phyloP scores from a whole-genome alignment of 495 filamentous ascomycete genomes.

The Xylaria palmicola region DNA sequence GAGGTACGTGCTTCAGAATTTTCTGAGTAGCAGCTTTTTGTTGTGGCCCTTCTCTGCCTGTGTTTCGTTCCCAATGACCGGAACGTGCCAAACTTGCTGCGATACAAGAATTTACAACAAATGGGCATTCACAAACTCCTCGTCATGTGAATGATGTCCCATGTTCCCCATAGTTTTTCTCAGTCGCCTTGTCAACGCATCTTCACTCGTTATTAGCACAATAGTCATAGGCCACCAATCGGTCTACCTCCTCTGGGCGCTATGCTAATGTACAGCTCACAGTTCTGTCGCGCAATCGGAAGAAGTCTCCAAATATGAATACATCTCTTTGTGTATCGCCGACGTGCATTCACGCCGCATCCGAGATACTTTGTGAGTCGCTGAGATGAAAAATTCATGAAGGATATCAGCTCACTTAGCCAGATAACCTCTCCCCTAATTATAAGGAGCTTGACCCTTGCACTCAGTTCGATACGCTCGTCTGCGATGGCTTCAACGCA shows the following conservation, averaged over 20 bases:
- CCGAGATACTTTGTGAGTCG: slow-evolving; percentile 58
- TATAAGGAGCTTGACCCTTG: slow-evolving; percentile 66
- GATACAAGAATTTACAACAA: not conserved
- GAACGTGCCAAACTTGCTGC: too few species aligned
- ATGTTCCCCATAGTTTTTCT: too few species aligned
- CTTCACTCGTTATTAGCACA: not conserved
- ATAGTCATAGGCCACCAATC: not conserved
- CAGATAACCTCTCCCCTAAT: slow-evolving; percentile 61
- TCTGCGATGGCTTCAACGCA: slow-evolving; percentile 66
- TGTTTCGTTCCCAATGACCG: too few species aligned
- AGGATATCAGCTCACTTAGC: slow-evolving; percentile 11
- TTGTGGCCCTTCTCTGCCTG: too few species aligned
- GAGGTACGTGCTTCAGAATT: slow-evolving; percentile 22
- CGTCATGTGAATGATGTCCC: not conserved
- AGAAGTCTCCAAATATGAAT: slow-evolving; percentile 21
- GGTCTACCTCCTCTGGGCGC: not conserved
- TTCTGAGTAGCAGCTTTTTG: not conserved
- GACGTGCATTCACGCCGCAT: slow-evolving; percentile 64
- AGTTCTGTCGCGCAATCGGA: slow-evolving; percentile 28
- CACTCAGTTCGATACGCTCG: slow-evolving; percentile 62
- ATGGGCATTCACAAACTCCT: not conserved
- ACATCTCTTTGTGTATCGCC: slow-evolving; percentile 26
- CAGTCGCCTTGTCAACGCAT: too few species aligned
- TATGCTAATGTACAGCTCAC: slow-evolving; percentile 19
- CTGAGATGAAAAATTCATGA: not conserved